phyloP scores from a whole-genome alignment of 164 flowering plant species.

The Tetrastigma voinierianum region DNA sequence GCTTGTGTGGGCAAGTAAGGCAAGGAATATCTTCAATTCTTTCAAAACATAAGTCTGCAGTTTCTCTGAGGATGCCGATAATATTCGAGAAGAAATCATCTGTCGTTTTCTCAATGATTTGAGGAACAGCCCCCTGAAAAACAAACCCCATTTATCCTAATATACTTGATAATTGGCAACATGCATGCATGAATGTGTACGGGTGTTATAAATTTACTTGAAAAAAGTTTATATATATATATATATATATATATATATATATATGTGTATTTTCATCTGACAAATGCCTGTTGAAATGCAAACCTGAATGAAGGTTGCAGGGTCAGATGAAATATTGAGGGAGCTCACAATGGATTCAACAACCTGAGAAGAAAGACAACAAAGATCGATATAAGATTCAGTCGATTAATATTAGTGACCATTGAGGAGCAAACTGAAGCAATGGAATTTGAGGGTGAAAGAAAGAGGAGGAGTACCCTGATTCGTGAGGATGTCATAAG shows the following conservation, averaged over 20 bases:
- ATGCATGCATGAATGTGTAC: no score
- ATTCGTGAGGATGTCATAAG: conserved; percentile 34
- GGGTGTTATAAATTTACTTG: no score
- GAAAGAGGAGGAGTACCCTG: conserved; percentile 34
- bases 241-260: no score
- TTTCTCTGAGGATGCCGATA: conserved; percentile 20
- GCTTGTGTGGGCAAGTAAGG: conserved; percentile 45
- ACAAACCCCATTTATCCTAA: not conserved
- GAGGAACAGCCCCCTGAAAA: conserved; percentile 47
- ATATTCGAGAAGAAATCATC: conserved; percentile 29
- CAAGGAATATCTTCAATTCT: conserved; percentile 38
- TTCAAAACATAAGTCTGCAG: conserved; percentile 33
- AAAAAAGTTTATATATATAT: no score
- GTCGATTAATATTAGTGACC: no score
- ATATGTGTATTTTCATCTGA: no score
- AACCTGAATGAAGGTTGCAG: conserved; percentile 53
- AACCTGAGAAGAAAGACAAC: conserved; percentile 24
- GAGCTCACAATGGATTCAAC: conserved; percentile 20
- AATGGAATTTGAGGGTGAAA: no score
- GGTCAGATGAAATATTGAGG: conserved; percentile 19
- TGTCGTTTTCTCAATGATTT: conserved; percentile 34
- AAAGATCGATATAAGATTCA: not conserved
- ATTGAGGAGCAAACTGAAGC: no score
- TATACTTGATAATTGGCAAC: no score
- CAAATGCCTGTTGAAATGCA: no score